Evolutionary conservation across 768 basidiomycete genomes (phyloP).

Genomic region (Crucibulum laeve): DNA sequence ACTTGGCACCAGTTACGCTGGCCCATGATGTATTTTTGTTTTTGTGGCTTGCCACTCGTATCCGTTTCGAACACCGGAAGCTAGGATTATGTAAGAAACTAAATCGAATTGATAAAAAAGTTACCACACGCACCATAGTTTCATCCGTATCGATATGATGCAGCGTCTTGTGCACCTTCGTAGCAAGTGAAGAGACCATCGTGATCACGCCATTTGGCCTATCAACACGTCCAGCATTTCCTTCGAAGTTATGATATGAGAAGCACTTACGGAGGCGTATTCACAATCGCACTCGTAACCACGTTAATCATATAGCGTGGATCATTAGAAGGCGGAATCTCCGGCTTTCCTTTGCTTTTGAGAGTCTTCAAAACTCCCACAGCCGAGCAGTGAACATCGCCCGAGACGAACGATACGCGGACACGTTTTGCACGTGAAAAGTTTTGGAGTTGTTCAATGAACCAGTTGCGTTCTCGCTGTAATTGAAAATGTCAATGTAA

Average conservation of each 20-base stretch:
- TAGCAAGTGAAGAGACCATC: constrained; percentile 77
- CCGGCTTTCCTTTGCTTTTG: constrained; percentile 40
- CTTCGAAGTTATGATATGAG: background rate
- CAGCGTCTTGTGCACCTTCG: constrained; percentile 82
- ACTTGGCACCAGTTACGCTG: constrained; percentile 84
- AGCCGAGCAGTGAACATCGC: constrained; percentile 92
- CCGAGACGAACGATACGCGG: constrained; percentile 83
- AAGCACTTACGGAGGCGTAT: constrained; percentile 74
- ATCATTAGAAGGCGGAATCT: constrained; percentile 54
- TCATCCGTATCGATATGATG: constrained; percentile 85
- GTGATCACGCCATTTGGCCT: constrained; percentile 71
- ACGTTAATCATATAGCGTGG: constrained; percentile 90
- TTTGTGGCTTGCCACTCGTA: constrained; percentile 70
- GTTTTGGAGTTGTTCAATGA: constrained; percentile 75
- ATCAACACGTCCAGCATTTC: constrained; percentile 12
- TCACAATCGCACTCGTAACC: constrained; percentile 93
- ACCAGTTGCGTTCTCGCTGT: constrained; percentile 87
- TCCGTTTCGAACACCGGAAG: constrained; percentile 74
- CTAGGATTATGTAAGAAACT: constrained; percentile 27
- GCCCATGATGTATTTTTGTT: constrained; percentile 83
- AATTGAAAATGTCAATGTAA: constrained; percentile 3
- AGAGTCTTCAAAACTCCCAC: constrained; percentile 77
- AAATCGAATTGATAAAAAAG: background rate
- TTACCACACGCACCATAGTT: constrained; percentile 53
- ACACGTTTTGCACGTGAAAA: constrained; percentile 58